These are phyloP conservation scores for Debaryomyces nepalensis DNA, from an alignment of 1,139 yeast genomes.

Conservation along the genomic window DNA sequence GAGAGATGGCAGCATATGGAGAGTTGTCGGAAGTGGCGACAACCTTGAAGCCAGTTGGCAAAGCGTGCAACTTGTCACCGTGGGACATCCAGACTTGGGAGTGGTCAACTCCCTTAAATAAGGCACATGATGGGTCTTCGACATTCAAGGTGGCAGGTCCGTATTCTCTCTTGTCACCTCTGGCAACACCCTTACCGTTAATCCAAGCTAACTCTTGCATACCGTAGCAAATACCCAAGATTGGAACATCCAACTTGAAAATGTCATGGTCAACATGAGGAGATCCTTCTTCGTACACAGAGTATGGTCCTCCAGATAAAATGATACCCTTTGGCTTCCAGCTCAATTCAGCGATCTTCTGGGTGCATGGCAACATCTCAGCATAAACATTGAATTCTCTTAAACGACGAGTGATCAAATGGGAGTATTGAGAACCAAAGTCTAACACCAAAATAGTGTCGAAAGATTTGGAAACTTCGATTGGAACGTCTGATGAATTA, in stretches of 20 bases:
- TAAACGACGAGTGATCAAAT: slow-evolving; percentile 92
- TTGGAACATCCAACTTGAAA: slow-evolving; percentile 89
- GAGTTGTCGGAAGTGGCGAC: slow-evolving; percentile 94
- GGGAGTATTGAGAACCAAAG: slow-evolving; percentile 98
- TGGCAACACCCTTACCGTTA: slow-evolving; percentile 91
- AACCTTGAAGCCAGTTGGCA: slow-evolving; percentile 87
- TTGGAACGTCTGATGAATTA: slow-evolving; percentile 38
- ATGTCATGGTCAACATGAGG: slow-evolving; percentile 97
- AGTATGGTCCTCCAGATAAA: slow-evolving; percentile 97
- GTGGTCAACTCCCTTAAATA: slow-evolving; percentile 87
- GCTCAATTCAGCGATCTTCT: slow-evolving; percentile 84
- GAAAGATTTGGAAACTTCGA: slow-evolving; percentile 79
- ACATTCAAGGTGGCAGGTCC: slow-evolving; percentile 94
- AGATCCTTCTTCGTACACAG: slow-evolving; percentile 92
- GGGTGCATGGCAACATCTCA: slow-evolving; percentile 99
- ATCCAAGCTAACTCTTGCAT: slow-evolving; percentile 99
- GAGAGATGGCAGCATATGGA: slow-evolving; percentile 92
- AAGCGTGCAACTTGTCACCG: slow-evolving; percentile 90
- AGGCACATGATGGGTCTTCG: slow-evolving; percentile 65
- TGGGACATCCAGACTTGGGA: slow-evolving; percentile 99
- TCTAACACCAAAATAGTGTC: slow-evolving; percentile 97
- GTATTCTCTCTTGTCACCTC: slow-evolving; percentile 98
- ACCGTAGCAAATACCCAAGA: slow-evolving; percentile 98
- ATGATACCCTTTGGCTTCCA: slow-evolving; percentile 98
- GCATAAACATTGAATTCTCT: slow-evolving; percentile 98